Conservation (phyloP, 768 basidiomycete species). For the Galerina marginata region DNA sequence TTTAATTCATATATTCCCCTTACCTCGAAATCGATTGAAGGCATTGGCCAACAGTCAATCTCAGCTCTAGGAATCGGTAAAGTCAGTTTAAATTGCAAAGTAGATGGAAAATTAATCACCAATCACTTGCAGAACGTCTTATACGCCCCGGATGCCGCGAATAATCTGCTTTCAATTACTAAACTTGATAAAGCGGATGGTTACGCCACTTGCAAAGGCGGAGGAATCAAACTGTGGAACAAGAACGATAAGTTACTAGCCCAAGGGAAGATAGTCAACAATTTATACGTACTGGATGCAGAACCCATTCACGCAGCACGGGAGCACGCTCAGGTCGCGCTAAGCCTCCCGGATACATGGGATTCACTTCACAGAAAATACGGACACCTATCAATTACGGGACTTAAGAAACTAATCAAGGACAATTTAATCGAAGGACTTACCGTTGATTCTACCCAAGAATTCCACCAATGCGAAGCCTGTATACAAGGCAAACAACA, state of each 20-base stretch:
- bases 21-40: conserved; percentile 12
- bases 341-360: conserved; percentile 17
- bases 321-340: conserved; percentile 7
- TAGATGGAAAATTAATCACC: conserved; percentile 18
- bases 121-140: conserved; percentile 24
- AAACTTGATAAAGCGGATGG: conserved; percentile 24
- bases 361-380: conserved; percentile 31
- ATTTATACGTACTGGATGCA: conserved; percentile 27
- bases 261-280: conserved; percentile 6
- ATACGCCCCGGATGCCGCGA: conserved; percentile 25
- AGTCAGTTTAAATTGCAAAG: conserved; percentile 21
- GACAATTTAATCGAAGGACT: background rate
- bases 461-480: conserved; percentile 25
- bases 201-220: conserved; percentile 10
- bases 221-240: conserved; percentile 12
- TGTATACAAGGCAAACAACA: conserved; percentile 40
- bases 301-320: conserved; percentile 10
- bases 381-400: conserved; percentile 29
- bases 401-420: conserved; percentile 18
- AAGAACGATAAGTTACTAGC: conserved; percentile 18
- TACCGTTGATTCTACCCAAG: conserved; percentile 6
- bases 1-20: conserved; percentile 20
- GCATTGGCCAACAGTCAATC: conserved; percentile 17
- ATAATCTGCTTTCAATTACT: conserved; percentile 26
- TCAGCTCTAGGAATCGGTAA: conserved; percentile 19